Conservation (phyloP, 768 basidiomycete genomes). For the Mycena leptocephala region DNA sequence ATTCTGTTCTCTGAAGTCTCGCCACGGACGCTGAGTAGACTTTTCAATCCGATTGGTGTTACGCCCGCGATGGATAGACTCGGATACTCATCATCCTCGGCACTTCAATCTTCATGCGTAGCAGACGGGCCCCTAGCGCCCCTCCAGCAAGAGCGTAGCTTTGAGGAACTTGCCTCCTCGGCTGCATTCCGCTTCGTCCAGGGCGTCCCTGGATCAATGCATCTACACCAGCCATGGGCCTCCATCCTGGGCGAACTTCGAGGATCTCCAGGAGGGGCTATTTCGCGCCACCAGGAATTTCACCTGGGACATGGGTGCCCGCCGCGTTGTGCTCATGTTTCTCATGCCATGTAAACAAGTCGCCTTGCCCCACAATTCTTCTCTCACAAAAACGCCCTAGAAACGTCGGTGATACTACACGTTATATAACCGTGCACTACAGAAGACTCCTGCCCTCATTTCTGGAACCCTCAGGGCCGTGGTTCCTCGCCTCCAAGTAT, state of each 20-base stretch:
- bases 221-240: no score
- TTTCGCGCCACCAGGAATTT: constrained; percentile 2
- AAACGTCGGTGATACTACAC: constrained; percentile 9
- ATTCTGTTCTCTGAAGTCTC: constrained; percentile 13
- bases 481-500: constrained; percentile 1
- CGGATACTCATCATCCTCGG: constrained; percentile 12
- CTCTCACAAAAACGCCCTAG: constrained; percentile 7
- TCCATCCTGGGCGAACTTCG: background rate
- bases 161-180: constrained; percentile 24
- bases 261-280: background rate
- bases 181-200: background rate
- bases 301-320: background rate
- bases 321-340: background rate
- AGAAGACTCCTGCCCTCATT: background rate
- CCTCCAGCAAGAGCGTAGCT: constrained; percentile 20
- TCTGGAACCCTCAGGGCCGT: constrained; percentile 6
- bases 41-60: constrained; percentile 26
- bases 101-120: constrained; percentile 21
- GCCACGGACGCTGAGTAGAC: constrained; percentile 6
- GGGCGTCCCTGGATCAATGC: constrained; percentile 22
- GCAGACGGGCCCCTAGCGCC: constrained; percentile 6
- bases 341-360: constrained; percentile 16
- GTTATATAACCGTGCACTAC: constrained; percentile 14
- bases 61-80: constrained; percentile 21
- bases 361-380: constrained; percentile 14